Conservation (phyloP, 352 stramenopile species). For the Phytophthora chlamydospora region DNA sequence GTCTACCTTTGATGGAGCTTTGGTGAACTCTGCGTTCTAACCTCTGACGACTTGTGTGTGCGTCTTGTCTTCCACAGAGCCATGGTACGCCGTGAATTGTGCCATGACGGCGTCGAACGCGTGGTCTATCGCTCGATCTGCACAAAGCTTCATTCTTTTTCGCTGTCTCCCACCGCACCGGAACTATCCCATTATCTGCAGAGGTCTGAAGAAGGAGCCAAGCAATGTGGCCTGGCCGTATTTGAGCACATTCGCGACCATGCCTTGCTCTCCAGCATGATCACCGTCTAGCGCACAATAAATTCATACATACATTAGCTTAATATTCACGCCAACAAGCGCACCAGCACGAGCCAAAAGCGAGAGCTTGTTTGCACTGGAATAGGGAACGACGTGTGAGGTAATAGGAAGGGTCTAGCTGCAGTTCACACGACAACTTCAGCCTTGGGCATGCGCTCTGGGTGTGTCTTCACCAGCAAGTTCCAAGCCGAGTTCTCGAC, state of each 20-base stretch:
- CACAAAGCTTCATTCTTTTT: slow-evolving; percentile 45
- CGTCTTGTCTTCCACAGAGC: slow-evolving; percentile 24
- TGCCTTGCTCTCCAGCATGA: slow-evolving; percentile 5
- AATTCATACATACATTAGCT: slow-evolving; percentile 28
- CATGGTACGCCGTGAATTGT: slow-evolving; percentile 41
- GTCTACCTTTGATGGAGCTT: slow-evolving; percentile 6
- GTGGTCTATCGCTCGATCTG: slow-evolving; percentile 39
- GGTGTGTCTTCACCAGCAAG: slow-evolving; percentile 62
- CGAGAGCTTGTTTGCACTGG: not conserved
- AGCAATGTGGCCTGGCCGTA: slow-evolving; percentile 45
- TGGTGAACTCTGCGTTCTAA: too few species aligned
- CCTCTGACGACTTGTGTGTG: slow-evolving; percentile 31
- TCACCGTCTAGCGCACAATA: slow-evolving; percentile 26
- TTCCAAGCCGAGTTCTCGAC: slow-evolving; percentile 71
- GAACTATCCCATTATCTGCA: slow-evolving; percentile 36
- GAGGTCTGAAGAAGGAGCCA: slow-evolving; percentile 30
- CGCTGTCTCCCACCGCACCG: slow-evolving; percentile 5
- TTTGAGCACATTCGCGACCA: slow-evolving; percentile 53
- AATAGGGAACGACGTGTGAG: not conserved
- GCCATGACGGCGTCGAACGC: slow-evolving; percentile 40
- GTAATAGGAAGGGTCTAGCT: slow-evolving; percentile 1
- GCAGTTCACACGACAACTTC: slow-evolving; percentile 37
- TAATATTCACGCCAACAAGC: slow-evolving; percentile 18
- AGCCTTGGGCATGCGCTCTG: slow-evolving; percentile 33
- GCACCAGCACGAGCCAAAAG: not conserved